Base-by-base conservation (phyloP, 1,284 basidiomycete species). In the Sporisorium scitamineum region DNA sequence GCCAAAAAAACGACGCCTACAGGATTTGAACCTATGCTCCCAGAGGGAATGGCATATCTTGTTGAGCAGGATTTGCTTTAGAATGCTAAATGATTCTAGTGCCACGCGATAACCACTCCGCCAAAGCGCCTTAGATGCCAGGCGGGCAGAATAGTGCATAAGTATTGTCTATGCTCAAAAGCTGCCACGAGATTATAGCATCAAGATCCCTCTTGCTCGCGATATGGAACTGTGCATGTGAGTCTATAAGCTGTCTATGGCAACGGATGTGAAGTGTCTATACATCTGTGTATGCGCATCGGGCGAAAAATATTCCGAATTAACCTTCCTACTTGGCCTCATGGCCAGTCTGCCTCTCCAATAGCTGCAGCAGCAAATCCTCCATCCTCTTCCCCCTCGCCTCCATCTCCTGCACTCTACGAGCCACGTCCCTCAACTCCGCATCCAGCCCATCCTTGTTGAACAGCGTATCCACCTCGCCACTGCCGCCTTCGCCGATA, bases 101-200 rank as follows among this genome's bases (percentile, higher is more conserved):
- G 67, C 67, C 67, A 70, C 67, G 67, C 67, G 67, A 70, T 70
- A 70, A 70, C 67, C 67, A 70, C 67, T 70, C 67, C 67, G 67
- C 67, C 67, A 70, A 54, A 70, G 67, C 52, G 67, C 67, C 67
- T 60, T 63, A 5, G 37, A 55, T 54, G 27, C 13, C 14, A 7
- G 3, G 18, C 4, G n/a, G 9, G 20, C n/a, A 1, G 5, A 16
- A 7, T 22, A 18, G 9, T 7, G 10, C 34, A 26, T 5, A 22
- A 26, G 39, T 39, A 39, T 16, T 3, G 11, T 20, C 13, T 34
- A n/a, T 34, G 34, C 34, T 34, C n/a, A n/a, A n/a, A n/a, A n/a
- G n/a, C n/a, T n/a, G n/a, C n/a, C n/a, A n/a, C n/a, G n/a, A n/a
- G n/a, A n/a, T n/a, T n/a, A n/a, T n/a, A n/a, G n/a, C n/a, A n/a